A percentile compares a stretch with the other conserved stretches of the same genome.
phyloP scores from a whole-genome alignment of 2,329 filamentous ascomycete genomes.

The Pyrenochaeta sp. region DNA sequence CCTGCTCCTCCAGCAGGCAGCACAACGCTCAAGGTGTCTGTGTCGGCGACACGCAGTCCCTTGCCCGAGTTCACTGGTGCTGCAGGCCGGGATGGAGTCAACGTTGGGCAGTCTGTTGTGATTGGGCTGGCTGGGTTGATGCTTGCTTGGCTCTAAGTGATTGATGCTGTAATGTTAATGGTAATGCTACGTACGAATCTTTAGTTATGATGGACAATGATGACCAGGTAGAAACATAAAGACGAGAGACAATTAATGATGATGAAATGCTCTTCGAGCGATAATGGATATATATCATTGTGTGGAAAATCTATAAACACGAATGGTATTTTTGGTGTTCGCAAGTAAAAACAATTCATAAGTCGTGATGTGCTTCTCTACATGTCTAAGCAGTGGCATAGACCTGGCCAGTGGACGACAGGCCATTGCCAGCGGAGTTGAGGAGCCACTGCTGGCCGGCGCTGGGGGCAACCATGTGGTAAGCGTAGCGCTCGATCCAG shows the following conservation, averaged over 20 bases:
- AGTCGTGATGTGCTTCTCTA: constrained; percentile 6
- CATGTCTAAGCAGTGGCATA: constrained; percentile 16
- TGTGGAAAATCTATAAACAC: constrained; percentile 6
- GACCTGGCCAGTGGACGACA: constrained; percentile 27
- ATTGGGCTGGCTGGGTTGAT: constrained; percentile 1
- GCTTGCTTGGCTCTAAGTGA: constrained; percentile 1
- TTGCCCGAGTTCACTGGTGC: background rate
- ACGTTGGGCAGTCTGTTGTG: background rate
- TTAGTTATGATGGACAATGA: too few relatives aligned
- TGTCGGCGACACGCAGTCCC: background rate
- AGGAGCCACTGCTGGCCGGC: constrained; percentile 24
- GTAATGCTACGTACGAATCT: too few relatives aligned
- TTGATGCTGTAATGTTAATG: too few relatives aligned
- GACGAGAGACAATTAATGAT: constrained; percentile 1
- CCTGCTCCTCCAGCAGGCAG: background rate
- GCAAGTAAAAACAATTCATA: constrained; percentile 12
- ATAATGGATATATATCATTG: too few relatives aligned
- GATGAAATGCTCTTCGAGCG: too few relatives aligned
- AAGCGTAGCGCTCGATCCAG: constrained; percentile 46
- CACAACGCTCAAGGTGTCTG: background rate
- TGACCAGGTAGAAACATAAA: background rate
- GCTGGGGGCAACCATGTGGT: constrained; percentile 35
- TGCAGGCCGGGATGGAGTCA: background rate
- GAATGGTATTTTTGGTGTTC: constrained; percentile 21
- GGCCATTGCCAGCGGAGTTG: constrained; percentile 23